Percentiles rank a stretch among this genome's conserved stretches.
Evolutionary conservation across 108 stramenopile species (phyloP).

Genomic region (Pseudonitzschia multistriata): DNA sequence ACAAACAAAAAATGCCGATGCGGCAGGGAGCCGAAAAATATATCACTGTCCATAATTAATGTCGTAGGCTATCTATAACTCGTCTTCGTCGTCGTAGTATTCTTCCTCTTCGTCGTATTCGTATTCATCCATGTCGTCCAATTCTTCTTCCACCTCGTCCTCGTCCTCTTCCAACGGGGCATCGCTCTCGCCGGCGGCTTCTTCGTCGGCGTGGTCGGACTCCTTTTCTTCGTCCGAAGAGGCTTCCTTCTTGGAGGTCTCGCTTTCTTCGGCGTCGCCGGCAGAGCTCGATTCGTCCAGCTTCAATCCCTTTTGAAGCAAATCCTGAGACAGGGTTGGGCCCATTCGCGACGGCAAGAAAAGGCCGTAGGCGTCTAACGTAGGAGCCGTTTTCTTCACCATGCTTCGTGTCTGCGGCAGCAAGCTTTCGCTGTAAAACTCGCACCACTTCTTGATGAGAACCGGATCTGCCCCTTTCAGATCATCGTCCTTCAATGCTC

Average conservation of each 20-base stretch:
- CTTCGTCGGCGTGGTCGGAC: slow-evolving; percentile 27
- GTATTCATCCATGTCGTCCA: slow-evolving; percentile 40
- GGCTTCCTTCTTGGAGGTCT: slow-evolving; percentile 27
- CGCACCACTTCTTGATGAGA: slow-evolving; percentile 78
- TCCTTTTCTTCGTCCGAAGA: slow-evolving; percentile 34
- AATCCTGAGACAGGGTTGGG: slow-evolving; percentile 62
- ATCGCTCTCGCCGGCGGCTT: slow-evolving; percentile 6
- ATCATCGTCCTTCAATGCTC: slow-evolving; percentile 59
- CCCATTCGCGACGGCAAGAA: slow-evolving; percentile 86
- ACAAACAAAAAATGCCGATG: not conserved
- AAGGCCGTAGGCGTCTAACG: slow-evolving; percentile 81
- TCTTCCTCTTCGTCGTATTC: slow-evolving; percentile 49
- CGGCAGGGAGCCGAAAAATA: not conserved
- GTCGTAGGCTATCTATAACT: slow-evolving; percentile 14
- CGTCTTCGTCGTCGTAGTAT: slow-evolving; percentile 55
- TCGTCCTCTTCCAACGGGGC: slow-evolving; percentile 1
- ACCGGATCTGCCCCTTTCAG: slow-evolving; percentile 51
- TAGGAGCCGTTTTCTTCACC: slow-evolving; percentile 79
- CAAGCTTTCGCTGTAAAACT: slow-evolving; percentile 80
- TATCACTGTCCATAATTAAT: not conserved
- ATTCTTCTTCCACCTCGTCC: slow-evolving; percentile 42
- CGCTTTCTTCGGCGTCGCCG: slow-evolving; percentile 30
- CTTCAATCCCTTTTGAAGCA: slow-evolving; percentile 77
- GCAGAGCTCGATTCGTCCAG: slow-evolving; percentile 39
- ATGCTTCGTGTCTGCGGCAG: slow-evolving; percentile 78